Percentiles rank a stretch among this genome's conserved stretches.
Evolutionary conservation across 345 rosid species (phyloP).

Genomic region (Eucalyptus sp.): DNA sequence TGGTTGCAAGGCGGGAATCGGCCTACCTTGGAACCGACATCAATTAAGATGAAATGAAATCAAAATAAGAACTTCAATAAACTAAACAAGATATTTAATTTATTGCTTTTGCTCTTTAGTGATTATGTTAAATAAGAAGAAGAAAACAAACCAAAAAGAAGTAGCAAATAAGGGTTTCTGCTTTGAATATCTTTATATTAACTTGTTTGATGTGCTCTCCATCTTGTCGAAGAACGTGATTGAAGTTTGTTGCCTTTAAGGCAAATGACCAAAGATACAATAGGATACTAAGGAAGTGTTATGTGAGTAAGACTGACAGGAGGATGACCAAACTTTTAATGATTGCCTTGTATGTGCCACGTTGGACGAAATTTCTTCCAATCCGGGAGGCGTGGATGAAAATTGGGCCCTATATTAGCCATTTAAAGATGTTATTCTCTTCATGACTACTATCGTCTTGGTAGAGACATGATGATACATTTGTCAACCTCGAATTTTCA

Average conservation of each 20-base stretch:
- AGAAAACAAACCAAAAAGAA: background rate
- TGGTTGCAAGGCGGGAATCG: background rate
- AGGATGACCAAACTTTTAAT: background rate
- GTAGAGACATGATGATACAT: background rate
- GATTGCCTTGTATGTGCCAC: background rate
- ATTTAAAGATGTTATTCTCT: background rate
- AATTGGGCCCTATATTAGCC: background rate
- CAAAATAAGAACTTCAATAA: background rate
- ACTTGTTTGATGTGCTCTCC: background rate
- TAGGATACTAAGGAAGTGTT: background rate
- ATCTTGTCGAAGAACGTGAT: background rate
- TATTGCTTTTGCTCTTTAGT: background rate
- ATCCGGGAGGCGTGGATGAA: background rate
- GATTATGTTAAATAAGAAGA: background rate
- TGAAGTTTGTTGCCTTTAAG: background rate
- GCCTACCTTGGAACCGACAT: background rate
- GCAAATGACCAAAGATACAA: background rate
- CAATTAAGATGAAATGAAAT: background rate
- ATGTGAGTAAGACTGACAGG: background rate
- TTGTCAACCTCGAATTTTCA: background rate
- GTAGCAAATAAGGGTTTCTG: background rate
- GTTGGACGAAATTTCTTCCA: background rate
- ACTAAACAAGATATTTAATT: background rate
- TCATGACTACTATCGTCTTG: background rate
- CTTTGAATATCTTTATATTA: background rate